Evolutionary conservation across 2,329 filamentous ascomycete species (phyloP), one percentile per base, ranked within the genome.

Genomic region (Lachnellula arida): DNA sequence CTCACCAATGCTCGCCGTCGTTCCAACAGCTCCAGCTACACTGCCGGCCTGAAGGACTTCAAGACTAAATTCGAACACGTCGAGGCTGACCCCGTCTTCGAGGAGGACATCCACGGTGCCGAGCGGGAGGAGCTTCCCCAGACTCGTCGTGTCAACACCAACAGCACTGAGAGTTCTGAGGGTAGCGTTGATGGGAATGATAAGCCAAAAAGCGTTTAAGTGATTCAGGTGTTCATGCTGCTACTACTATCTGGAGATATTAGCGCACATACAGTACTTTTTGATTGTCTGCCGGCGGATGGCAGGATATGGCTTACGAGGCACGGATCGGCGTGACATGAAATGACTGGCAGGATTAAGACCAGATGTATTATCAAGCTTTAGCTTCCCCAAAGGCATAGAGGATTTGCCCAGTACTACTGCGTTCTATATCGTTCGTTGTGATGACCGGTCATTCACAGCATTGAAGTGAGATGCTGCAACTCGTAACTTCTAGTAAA

Each of bases 31-130:
- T 92, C 87, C 76, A 85, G 81, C 68, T 81, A 87, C 66, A 85
- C 84, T 54, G 81, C 84, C 68, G 79, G 84, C 66, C 77, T 90
- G 65, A 81, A 82, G 58, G 84, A 92, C 71, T 90, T 96, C 78
- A 95, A 94, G 81, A 96, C 92, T 75, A 99, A 99, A 78, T 97
- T 97, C 72, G 94, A 99, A 75, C 79, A 89, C 65, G 81, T 91
- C 71, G 94, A 97, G 67, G 80, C 84, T 17, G 93, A 97, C 68
- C 92, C 91, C 42, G 89, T 96, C 68, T 96, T 96, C 65, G 91
- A 97, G 72, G 92, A 97, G 74, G 81, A 83, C 53, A 60, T 94
- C 57, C 90, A 95, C 68, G 91, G 89, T 32, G 80, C 86, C 17
- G 67, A 22, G 17, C 28, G 11, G 9, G 65, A 67, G 25, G 58